phyloP scores from a whole-genome alignment of 352 stramenopile genomes.

The Paralagenidium karlingii region DNA sequence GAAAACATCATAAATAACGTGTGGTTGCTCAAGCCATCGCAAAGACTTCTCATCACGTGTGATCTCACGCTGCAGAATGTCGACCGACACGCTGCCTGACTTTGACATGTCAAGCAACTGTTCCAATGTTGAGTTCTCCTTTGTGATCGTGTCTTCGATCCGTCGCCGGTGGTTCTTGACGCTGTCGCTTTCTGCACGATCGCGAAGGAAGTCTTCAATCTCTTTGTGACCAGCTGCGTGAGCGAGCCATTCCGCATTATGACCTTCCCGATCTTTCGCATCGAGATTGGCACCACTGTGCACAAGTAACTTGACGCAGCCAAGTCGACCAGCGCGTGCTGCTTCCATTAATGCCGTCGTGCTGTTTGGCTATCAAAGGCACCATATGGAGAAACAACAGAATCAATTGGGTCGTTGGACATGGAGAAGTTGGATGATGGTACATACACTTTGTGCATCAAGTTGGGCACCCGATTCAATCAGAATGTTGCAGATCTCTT shows the following conservation, averaged over 20 bases:
- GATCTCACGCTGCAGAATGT: conserved; percentile 69
- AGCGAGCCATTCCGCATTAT: conserved; percentile 59
- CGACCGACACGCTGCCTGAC: conserved; percentile 48
- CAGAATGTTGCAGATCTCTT: conserved; percentile 63
- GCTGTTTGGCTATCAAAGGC: conserved; percentile 41
- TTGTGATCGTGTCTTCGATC: conserved; percentile 67
- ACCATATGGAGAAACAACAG: neutral
- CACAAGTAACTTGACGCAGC: conserved; percentile 56
- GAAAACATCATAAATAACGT: conserved; percentile 78
- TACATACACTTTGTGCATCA: conserved; percentile 63
- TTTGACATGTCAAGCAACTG: conserved; percentile 57
- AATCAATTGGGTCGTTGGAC: neutral
- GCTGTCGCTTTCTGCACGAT: conserved; percentile 73
- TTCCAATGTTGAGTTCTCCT: conserved; percentile 35
- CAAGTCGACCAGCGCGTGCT: conserved; percentile 61
- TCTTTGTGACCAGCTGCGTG: conserved; percentile 34
- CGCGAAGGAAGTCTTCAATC: conserved; percentile 69
- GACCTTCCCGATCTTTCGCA: conserved; percentile 61
- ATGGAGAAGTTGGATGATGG: neutral
- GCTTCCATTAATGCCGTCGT: conserved; percentile 84
- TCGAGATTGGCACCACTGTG: conserved; percentile 49
- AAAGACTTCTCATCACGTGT: conserved; percentile 56
- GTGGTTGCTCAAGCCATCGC: conserved; percentile 58
- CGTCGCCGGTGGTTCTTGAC: conserved; percentile 64
- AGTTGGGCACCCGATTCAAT: conserved; percentile 51